Base-by-base conservation (phyloP, 352 stramenopile species). In the Phytophthora agathidicida region DNA sequence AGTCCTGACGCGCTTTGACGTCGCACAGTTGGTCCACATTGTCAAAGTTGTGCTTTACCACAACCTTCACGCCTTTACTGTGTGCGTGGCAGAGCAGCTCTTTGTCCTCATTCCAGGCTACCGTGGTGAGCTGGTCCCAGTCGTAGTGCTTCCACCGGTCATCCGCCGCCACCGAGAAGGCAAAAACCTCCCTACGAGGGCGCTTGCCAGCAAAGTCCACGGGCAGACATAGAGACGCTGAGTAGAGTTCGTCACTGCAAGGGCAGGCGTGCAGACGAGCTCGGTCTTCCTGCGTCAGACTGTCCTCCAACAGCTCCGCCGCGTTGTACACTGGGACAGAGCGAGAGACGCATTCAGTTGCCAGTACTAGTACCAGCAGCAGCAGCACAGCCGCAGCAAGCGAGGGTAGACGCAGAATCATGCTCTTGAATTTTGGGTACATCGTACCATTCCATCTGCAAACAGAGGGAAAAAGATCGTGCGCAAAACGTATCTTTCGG, bases 41-140 rank as follows among this genome's bases (percentile, higher is more conserved):
- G 20, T 95, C 82, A 60, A 93, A 93, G 57, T 92, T 92, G 64
- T 91, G 81, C 49, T 84, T 79, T 41, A 91, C 64, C n/a, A 93
- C 83, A 32, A 95, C 61, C 51, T 88, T 89, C 43, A 92, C 83
- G 19, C 77, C 77, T 27, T 88, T 86, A 42, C 62, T 80, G 60
- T 95, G 86, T 7, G 86, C 86, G 50, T 92, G 76, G 30, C 86
- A 95, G 7, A 95, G 71, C 54, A 95, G 58, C 19, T 88, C 66
- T 60, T 91, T 90, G 68, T 95, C 78, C 28, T 85, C 68, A 23
- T 95, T 93, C 86, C 86, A 95, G 24, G 86, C 86, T 23, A 95
- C 75, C 0, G 86, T 95, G 14, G 86, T 95, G 22, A 93, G 60
- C 68, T 88, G 60, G 1, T 89, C 73, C 80, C 80, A 94, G 60